Conservation (phyloP, 169 alveolate species). For the Theileria luwenshuni region DNA sequence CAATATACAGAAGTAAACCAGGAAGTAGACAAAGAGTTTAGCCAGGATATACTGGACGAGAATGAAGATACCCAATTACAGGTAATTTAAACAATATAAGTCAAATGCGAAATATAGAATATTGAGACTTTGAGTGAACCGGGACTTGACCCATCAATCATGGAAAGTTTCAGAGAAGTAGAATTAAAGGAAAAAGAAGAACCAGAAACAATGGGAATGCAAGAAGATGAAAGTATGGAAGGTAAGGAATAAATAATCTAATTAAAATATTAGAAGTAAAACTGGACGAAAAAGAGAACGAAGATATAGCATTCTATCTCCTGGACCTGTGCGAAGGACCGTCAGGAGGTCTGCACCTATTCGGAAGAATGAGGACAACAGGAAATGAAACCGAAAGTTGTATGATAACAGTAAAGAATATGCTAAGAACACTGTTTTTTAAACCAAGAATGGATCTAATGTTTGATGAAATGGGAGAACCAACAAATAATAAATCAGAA, state of each 20-base stretch:
- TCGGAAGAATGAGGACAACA: constrained; percentile 38
- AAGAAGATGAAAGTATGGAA: constrained; percentile 1
- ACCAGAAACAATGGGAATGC: constrained; percentile 8
- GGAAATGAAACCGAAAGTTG: constrained; percentile 51
- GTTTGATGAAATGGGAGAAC: constrained; percentile 36
- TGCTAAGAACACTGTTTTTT: constrained; percentile 55
- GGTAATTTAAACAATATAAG: not conserved
- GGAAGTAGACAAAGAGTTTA: not conserved
- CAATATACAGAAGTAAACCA: not conserved
- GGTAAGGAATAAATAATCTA: not conserved
- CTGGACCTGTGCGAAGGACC: constrained; percentile 55
- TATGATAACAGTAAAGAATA: constrained; percentile 49
- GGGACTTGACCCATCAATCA: constrained; percentile 29
- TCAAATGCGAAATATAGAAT: not conserved
- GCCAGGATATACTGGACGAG: not conserved
- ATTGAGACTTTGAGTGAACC: constrained; percentile 11
- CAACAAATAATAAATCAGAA: not conserved
- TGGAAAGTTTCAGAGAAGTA: constrained; percentile 58
- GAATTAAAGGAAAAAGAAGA: not conserved
- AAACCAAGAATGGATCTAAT: constrained; percentile 63
- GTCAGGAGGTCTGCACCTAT: constrained; percentile 39
- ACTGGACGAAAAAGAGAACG: not conserved
- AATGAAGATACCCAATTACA: not conserved
- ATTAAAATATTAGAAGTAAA: constrained; percentile 5
- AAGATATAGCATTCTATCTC: constrained; percentile 50